Base-by-base conservation (phyloP, 129 eudicot genomes). In the Lonicera japonica region DNA sequence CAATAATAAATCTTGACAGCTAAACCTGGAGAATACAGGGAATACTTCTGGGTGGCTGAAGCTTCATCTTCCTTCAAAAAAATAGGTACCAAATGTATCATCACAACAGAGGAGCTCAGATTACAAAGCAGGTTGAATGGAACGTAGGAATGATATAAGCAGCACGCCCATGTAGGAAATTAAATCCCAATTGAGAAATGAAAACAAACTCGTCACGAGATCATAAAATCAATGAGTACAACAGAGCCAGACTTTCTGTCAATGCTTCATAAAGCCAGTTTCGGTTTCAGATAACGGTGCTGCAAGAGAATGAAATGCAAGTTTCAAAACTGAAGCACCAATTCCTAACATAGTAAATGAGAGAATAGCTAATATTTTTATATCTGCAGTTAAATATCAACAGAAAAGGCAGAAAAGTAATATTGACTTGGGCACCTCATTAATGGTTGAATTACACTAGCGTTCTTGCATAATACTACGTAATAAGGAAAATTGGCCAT, bases 211-310 rank as follows among this genome's bases (percentile, higher is more conserved):
- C 50, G 8, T 10, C 16, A 43, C 13, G 50, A 8, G 50, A 11
- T 60, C 40, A 57, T 41, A 54, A 34, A 59, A 68, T 61, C 67
- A 46, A n/a, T 53, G 52, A 57, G 56, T 77, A 66, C 73, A 65
- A 48, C 76, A 54, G 48, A 45, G 20, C 25, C 61, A 25, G 39
- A 55, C 13, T 71, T 63, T 57, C 6, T 24, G 14, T 74, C 69
- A 77, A 57, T 82, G 88, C 54, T 92, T 90, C 99, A 92, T 92
- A 62, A 92, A 77, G 54, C 96, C 95, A 5, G 92, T 72, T 78
- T 92, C 99, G 41, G 82, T 88, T 66, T 92, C 96, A 12, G 99
- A 92, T 29, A 92, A 80, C 40, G 96, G 99, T 53, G 99, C 99
- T 92, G 95, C 81, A 83, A 58, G 52, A 76, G 23, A 47, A 60